Conservation (phyloP, 345 rosid genomes). For the Kernera saxatilis region DNA sequence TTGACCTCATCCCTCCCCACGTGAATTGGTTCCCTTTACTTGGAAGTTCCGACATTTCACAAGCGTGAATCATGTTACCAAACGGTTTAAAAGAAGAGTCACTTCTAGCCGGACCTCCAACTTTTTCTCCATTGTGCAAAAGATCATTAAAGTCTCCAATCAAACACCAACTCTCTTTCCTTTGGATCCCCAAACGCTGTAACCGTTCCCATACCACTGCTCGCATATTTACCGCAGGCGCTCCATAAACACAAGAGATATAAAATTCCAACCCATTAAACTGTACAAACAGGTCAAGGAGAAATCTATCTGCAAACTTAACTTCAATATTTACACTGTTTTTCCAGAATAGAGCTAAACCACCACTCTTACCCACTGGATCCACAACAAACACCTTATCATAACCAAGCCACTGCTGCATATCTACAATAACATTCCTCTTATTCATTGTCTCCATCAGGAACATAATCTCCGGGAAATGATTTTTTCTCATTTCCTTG, state of each 20-base stretch:
- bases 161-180: neutral
- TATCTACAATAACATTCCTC: neutral
- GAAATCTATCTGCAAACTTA: accelerated
- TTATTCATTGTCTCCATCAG: neutral
- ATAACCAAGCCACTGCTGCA: neutral
- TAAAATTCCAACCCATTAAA: neutral
- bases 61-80: neutral
- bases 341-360: neutral
- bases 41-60: neutral
- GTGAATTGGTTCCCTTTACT: neutral
- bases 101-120: neutral
- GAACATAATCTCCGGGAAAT: neutral
- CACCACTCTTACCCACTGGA: neutral
- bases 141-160: neutral
- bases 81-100: accelerated
- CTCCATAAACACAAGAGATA: neutral
- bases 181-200: neutral
- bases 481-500: neutral
- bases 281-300: neutral
- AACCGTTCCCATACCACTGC: neutral
- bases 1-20: neutral
- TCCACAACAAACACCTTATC: neutral
- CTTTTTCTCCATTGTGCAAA: neutral
- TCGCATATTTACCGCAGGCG: accelerated
- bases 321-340: too few relatives aligned